A percentile compares a stretch with the other conserved stretches of the same genome.
These are phyloP conservation scores for Tricladium varicosporioides DNA, from an alignment of 2,329 filamentous ascomycete genomes.

Conservation along the genomic window DNA sequence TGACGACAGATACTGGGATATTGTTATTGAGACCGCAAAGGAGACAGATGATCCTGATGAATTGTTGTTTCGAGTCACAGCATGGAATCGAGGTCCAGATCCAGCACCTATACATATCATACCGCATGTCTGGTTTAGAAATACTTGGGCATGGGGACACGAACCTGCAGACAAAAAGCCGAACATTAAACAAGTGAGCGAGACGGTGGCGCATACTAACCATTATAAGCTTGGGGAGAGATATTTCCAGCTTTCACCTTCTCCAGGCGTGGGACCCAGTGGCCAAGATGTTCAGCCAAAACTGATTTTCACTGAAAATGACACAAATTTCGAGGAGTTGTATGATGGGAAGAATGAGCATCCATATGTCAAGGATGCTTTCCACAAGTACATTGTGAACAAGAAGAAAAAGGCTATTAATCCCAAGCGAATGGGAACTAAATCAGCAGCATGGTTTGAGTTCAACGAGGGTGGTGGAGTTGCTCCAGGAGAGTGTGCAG, in stretches of 20 bases:
- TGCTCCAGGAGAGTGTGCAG: conserved; percentile 85
- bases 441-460: conserved; percentile 85
- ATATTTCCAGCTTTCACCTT: conserved; percentile 83
- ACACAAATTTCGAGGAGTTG: conserved; percentile 79
- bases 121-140: conserved; percentile 94
- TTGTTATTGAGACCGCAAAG: conserved; percentile 94
- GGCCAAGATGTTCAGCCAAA: conserved; percentile 82
- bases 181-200: conserved; percentile 63
- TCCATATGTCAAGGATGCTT: conserved; percentile 91
- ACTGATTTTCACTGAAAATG: conserved; percentile 91
- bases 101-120: conserved; percentile 89
- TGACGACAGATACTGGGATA: conserved; percentile 92
- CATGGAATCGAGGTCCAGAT: conserved; percentile 92
- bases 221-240: conserved; percentile 80
- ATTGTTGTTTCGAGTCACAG: conserved; percentile 88
- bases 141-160: conserved; percentile 94
- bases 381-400: conserved; percentile 84
- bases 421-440: conserved; percentile 76
- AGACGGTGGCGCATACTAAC: conserved; percentile 70
- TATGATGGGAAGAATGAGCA: conserved; percentile 78
- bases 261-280: conserved; percentile 75
- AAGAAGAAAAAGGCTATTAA: conserved; percentile 80
- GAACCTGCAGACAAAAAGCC: conserved; percentile 77
- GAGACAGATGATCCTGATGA: conserved; percentile 90
- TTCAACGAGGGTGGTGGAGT: conserved; percentile 91